Conservation (phyloP, 805 yeast genomes). For the Isabelozyma rhagii region DNA sequence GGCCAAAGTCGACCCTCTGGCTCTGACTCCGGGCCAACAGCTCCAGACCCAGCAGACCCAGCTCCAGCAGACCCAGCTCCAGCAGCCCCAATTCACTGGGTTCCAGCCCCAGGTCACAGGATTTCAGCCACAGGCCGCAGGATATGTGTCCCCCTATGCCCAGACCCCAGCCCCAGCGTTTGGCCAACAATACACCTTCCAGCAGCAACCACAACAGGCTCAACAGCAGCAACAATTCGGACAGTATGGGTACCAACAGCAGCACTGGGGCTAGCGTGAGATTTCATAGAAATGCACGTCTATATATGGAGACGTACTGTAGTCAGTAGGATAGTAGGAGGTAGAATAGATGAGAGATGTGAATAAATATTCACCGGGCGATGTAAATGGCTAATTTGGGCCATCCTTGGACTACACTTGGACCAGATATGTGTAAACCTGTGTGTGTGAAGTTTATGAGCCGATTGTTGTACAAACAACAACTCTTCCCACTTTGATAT, state of each 20-base stretch:
- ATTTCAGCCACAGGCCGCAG: constrained; percentile 1
- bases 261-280: not conserved
- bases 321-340: too few species aligned
- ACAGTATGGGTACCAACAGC: not conserved
- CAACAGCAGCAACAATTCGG: not conserved
- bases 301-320: too few species aligned
- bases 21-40: constrained; percentile 9
- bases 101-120: constrained; percentile 8
- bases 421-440: too few species aligned
- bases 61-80: constrained; percentile 1
- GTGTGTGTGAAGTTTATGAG: too few species aligned
- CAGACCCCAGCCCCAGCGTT: not conserved
- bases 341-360: too few species aligned
- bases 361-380: too few species aligned
- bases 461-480: too few species aligned
- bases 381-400: too few species aligned
- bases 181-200: not conserved
- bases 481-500: too few species aligned
- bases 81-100: constrained; percentile 2
- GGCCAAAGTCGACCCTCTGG: constrained; percentile 13
- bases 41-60: constrained; percentile 3
- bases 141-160: constrained; percentile 1
- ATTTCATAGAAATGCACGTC: too few species aligned
- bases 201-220: not conserved
- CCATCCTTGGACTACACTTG: too few species aligned